These are phyloP conservation scores for Euphorbia pulcherrima DNA, from an alignment of 345 rosid genomes.

Conservation along the genomic window DNA sequence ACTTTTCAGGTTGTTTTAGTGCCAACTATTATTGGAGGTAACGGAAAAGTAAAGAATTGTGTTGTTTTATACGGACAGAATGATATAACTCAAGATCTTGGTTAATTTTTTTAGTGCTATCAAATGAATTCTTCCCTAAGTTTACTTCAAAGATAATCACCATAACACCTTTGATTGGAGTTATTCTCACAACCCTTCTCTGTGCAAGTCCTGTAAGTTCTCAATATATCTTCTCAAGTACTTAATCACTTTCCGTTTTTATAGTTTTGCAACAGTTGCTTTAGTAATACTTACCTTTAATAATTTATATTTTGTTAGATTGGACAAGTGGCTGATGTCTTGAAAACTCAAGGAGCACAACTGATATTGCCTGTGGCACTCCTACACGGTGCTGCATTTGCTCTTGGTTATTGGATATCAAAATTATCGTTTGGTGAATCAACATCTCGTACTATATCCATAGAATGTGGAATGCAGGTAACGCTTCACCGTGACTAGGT, in stretches of 20 bases:
- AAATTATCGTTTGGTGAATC: slow-evolving; percentile 87
- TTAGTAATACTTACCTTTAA: slow-evolving; percentile 12
- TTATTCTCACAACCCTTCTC: slow-evolving; percentile 82
- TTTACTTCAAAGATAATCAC: slow-evolving; percentile 75
- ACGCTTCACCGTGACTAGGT: background rate
- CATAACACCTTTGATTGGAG: slow-evolving; percentile 89
- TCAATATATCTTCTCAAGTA: background rate
- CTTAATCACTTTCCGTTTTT: slow-evolving; percentile 4
- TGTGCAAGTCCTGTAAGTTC: slow-evolving; percentile 95
- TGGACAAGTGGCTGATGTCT: slow-evolving; percentile 86
- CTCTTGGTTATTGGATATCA: slow-evolving; percentile 80
- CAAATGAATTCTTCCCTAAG: slow-evolving; percentile 88
- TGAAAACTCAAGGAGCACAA: slow-evolving; percentile 89
- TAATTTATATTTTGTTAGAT: slow-evolving; percentile 38
- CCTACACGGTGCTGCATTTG: slow-evolving; percentile 77
- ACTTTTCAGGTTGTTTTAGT: slow-evolving; percentile 96
- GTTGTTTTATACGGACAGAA: background rate
- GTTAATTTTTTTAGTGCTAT: slow-evolving; percentile 43
- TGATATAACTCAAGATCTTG: slow-evolving; percentile 12
- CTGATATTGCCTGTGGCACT: slow-evolving; percentile 79
- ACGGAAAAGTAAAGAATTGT: slow-evolving; percentile 1
- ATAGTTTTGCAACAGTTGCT: slow-evolving; percentile 7
- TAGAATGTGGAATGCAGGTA: slow-evolving; percentile 99
- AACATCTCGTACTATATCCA: slow-evolving; percentile 93
- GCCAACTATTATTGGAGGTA: slow-evolving; percentile 86